phyloP scores from a whole-genome alignment of 2,329 filamentous ascomycete genomes.

The Arthrobotrys megalospora region DNA sequence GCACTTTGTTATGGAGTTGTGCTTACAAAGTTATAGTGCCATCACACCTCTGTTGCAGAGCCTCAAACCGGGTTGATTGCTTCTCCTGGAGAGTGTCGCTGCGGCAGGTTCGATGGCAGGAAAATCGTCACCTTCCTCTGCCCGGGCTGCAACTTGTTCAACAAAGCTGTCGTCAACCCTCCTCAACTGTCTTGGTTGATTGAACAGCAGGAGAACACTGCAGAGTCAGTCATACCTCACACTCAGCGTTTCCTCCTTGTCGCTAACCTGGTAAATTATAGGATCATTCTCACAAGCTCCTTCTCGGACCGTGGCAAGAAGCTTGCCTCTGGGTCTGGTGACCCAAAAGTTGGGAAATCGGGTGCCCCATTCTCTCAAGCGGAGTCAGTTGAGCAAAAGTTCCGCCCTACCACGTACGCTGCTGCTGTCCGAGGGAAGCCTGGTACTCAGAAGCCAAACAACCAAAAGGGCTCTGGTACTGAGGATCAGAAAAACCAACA shows the following conservation, averaged over 20 bases:
- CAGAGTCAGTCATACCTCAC: conserved; percentile 17
- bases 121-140: conserved; percentile 32
- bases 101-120: conserved; percentile 28
- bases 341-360: neutral
- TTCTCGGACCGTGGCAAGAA: neutral
- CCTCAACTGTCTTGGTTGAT: conserved; percentile 44
- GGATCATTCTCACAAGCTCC: conserved; percentile 5
- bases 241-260: neutral
- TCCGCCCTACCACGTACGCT: conserved; percentile 31
- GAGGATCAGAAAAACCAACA: conserved; percentile 4
- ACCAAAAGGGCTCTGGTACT: neutral
- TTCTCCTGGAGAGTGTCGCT: conserved; percentile 4
- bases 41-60: conserved; percentile 51
- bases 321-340: neutral
- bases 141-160: conserved; percentile 41
- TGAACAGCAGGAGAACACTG: conserved; percentile 53
- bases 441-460: neutral
- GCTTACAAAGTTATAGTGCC: conserved; percentile 28
- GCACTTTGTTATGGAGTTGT: neutral
- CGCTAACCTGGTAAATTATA: neutral
- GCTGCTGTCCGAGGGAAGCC: conserved; percentile 28
- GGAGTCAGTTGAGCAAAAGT: neutral
- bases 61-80: neutral
- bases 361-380: neutral
- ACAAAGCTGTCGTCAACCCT: conserved; percentile 20